A percentile compares a stretch with the other conserved stretches of the same genome.
phyloP scores from a whole-genome alignment of 1,284 basidiomycete genomes.

The Mrakiaceae sp. region DNA sequence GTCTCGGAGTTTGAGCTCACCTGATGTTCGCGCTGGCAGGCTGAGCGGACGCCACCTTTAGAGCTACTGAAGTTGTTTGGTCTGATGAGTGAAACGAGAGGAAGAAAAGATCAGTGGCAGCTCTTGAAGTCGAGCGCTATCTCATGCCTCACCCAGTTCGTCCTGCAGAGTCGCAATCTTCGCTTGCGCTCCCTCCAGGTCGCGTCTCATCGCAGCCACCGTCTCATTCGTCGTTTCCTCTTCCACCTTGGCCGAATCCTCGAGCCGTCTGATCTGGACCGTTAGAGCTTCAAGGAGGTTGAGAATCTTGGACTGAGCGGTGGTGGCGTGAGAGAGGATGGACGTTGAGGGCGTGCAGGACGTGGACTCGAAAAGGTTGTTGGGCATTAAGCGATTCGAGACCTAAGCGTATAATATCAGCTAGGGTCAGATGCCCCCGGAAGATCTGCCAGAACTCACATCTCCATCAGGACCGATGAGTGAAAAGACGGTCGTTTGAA shows the following conservation, averaged over 20 bases:
- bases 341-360: constrained; percentile 41
- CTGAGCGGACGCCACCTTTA: not conserved
- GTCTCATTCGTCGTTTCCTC: not conserved
- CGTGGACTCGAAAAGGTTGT: constrained; percentile 34
- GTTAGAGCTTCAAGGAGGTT: not conserved
- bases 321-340: constrained; percentile 4
- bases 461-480: not conserved
- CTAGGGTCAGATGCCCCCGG: not conserved
- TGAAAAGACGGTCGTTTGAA: constrained; percentile 38
- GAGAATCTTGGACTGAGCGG: constrained; percentile 1
- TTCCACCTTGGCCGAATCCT: not conserved
- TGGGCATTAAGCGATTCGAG: constrained; percentile 12
- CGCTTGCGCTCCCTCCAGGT: constrained; percentile 27
- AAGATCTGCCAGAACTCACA: not conserved
- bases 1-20: constrained; percentile 18
- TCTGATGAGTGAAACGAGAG: not conserved
- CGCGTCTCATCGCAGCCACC: not conserved
- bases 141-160: constrained; percentile 23
- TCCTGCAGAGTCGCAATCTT: constrained; percentile 27
- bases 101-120: not conserved
- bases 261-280: not conserved
- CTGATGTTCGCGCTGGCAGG: constrained; percentile 14
- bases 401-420: not conserved
- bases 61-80: not conserved
- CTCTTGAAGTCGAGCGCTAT: constrained; percentile 4